Conservation (phyloP, 1,284 basidiomycete genomes). For the Leccinum angustisporum region DNA sequence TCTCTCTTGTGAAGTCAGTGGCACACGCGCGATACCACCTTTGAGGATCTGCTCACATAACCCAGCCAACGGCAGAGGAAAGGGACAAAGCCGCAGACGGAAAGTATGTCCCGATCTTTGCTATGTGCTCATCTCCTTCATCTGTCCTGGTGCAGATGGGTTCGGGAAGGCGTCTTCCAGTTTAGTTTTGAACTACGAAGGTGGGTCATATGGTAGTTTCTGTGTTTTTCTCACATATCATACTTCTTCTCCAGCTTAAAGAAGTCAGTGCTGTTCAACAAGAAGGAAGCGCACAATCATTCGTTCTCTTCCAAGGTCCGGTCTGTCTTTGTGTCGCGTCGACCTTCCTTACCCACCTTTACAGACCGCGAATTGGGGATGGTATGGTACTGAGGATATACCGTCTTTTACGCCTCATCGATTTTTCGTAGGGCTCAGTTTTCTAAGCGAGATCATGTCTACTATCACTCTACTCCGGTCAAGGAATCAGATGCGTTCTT, state of each 20-base stretch:
- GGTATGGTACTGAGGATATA: constrained; percentile 42
- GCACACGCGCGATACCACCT: neutral
- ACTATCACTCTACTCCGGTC: constrained; percentile 57
- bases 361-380: constrained; percentile 82
- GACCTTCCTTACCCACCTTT: constrained; percentile 12
- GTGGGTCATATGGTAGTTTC: constrained; percentile 35
- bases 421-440: constrained; percentile 68
- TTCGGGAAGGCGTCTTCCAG: constrained; percentile 79
- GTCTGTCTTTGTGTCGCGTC: neutral
- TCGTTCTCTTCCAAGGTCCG: constrained; percentile 76
- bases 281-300: constrained; percentile 83
- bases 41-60: constrained; percentile 14
- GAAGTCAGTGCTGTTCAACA: constrained; percentile 54
- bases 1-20: constrained; percentile 74
- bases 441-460: constrained; percentile 72
- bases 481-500: constrained; percentile 66
- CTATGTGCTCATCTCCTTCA: neutral
- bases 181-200: constrained; percentile 83
- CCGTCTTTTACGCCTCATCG: constrained; percentile 1
- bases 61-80: constrained; percentile 74
- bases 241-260: constrained; percentile 38
- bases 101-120: constrained; percentile 42
- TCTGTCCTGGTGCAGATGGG: constrained; percentile 53
- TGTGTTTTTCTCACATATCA: neutral
- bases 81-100: constrained; percentile 64